Conservation (phyloP, 2,329 filamentous ascomycete genomes). For the Sphaerostilbella broomeana region DNA sequence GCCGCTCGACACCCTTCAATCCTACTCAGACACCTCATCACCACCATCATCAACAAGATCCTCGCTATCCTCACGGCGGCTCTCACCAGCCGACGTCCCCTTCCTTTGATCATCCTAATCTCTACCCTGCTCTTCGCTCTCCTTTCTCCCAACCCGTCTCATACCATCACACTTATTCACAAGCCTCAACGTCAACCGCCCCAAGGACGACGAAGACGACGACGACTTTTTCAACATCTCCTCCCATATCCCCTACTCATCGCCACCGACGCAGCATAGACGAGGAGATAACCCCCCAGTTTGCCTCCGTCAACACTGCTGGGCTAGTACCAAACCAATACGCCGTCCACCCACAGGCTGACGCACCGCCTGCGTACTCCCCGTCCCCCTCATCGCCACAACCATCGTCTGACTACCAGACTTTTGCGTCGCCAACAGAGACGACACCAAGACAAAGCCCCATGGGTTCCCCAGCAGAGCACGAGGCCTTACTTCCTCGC, state of each 20-base stretch:
- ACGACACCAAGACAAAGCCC: conserved; percentile 13
- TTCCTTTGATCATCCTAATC: conserved; percentile 1
- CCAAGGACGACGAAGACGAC: not conserved
- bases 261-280: conserved; percentile 21
- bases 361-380: conserved; percentile 47
- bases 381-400: conserved; percentile 34
- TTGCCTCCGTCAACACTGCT: not conserved
- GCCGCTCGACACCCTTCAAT: conserved; percentile 13
- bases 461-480: conserved; percentile 40
- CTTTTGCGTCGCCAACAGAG: conserved; percentile 28
- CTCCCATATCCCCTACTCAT: conserved; percentile 12
- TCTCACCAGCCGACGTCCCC: not conserved
- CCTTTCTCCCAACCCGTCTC: conserved; percentile 2
- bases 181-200: not conserved
- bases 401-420: conserved; percentile 33
- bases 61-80: not conserved
- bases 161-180: not conserved
- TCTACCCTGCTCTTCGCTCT: not conserved
- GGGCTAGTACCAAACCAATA: conserved; percentile 14
- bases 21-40: conserved; percentile 5
- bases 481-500: conserved; percentile 34
- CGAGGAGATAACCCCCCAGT: conserved; percentile 13
- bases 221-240: conserved; percentile 10
- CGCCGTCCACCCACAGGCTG: conserved; percentile 21
- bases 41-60: conserved; percentile 2